Evolutionary conservation across 805 yeast species (phyloP), one percentile per base, ranked within the genome.

Genomic region (Saccharomycopsis capsularis): DNA sequence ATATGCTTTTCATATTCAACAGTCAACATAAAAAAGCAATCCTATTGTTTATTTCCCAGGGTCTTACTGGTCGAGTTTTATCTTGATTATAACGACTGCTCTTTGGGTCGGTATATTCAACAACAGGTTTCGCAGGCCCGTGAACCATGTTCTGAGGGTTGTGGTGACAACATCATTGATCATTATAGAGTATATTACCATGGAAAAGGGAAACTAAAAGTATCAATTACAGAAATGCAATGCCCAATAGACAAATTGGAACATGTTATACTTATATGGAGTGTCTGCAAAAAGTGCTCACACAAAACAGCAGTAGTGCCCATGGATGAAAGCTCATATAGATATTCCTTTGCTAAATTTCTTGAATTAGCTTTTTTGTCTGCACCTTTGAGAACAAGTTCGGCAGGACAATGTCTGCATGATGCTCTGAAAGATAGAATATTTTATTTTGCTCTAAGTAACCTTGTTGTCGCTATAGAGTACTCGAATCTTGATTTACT

Each of bases 41-140:
- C 95, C 0, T 97, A 97, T 0, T 93, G 99, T 60, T 70, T 81
- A 37, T 98, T 98, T 0, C 99, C 99, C 0, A 87, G 79, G 48
- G 70, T 80, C n/a, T 79, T 86, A 30, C 78, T 81, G 1, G 81
- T 89, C 42, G 96, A 90, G 53, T 93, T 74, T 59, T 93, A 91
- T 61, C 80, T 95, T 70, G 95, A 88, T 24, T 23, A 34, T 43
- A 85, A 82, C 50, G 99, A 93, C 62, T 82, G 84, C 60, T 82
- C 95, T 9, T 65, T 93, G 40, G 99, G 99, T 0, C 86, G 85
- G 58, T 88, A 82, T 56, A 78, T 93, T 40, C 97, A 93, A 59
- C 85, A 82, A 48, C 71, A 81, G 35, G 82, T 88, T 50, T 68
- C 75, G 3, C 82, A 85, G n/a, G 79, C 87, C 0, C 66, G 71